Evolutionary conservation across 2,329 filamentous ascomycete species (phyloP).

Genomic region (Penicillium sp.): DNA sequence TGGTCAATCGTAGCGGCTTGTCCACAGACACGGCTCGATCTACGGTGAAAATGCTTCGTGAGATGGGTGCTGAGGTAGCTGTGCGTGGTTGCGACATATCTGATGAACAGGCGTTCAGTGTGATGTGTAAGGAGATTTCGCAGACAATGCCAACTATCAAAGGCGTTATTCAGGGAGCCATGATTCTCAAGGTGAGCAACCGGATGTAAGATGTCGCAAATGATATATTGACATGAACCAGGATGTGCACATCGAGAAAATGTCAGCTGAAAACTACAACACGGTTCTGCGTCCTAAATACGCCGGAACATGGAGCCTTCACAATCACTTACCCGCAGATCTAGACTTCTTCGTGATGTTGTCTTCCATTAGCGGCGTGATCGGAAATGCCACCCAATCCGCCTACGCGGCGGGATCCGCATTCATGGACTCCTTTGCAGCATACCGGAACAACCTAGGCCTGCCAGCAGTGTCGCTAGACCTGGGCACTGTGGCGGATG

Average conservation of each 20-base stretch:
- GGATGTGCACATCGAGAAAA: constrained; percentile 38
- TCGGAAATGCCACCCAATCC: constrained; percentile 50
- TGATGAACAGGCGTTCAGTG: background rate
- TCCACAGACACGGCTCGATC: background rate
- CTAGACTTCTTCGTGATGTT: constrained; percentile 46
- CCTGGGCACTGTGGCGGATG: constrained; percentile 32
- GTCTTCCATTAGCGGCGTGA: constrained; percentile 42
- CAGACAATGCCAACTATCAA: constrained; percentile 18
- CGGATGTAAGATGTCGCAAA: constrained; percentile 38
- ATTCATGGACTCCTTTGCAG: constrained; percentile 38
- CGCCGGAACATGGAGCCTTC: constrained; percentile 32
- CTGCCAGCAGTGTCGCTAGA: constrained; percentile 30
- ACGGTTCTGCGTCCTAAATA: constrained; percentile 37
- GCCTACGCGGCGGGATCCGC: constrained; percentile 43
- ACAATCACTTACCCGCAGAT: constrained; percentile 24
- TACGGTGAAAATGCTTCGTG: background rate
- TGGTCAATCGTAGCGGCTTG: background rate
- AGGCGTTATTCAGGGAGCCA: constrained; percentile 31
- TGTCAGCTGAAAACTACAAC: constrained; percentile 35
- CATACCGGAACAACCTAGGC: constrained; percentile 28
- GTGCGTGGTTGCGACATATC: background rate
- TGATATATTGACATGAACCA: constrained; percentile 28
- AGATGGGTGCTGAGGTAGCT: background rate
- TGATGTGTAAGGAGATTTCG: background rate
- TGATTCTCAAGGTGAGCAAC: constrained; percentile 27